Evolutionary conservation across 345 rosid species (phyloP), one percentile per base, ranked within the genome.

Genomic region (Tarenaya hassleriana): DNA sequence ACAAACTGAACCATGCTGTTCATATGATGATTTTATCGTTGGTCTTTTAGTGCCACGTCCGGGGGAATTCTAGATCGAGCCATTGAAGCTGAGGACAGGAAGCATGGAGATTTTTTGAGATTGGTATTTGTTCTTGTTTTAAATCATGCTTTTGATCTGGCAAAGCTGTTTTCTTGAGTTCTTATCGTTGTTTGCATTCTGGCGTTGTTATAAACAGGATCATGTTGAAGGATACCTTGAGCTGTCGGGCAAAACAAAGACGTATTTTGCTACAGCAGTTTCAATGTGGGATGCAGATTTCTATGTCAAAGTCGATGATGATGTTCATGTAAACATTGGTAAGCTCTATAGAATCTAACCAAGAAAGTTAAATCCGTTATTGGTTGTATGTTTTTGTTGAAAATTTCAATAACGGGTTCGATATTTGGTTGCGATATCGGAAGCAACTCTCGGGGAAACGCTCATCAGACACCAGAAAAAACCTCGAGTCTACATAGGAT

Each of bases 311-410:
- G 98, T 92, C 40, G 98, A 92, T 52, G 98, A 92, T 47, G 97
- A 92, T 69, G 97, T 92, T 65, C 98, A 92, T 64, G 95, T 92
- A 69, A 92, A 92, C 71, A 83, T 92, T 57, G 98, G 97, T 81
- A 69, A 35, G 55, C 21, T 37, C 12, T 50, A 16, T 19, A 19
- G 24, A 24, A 8, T 15, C 9, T 34, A 18, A 13, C 16, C 46
- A 27, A 18, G 8, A 9, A 37, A 8, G 3, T 10, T 3, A 3
- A 37, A 10, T 37, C 41, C 8, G 3, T 10, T 37, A 13, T 37
- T 3, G n/a, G 3, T 37, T 37, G 11, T 37, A 10, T 8, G 3
- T 8, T 12, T 52, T 8, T 40, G 37, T 50, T 46, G 34, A 24
- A 31, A 10, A 44, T 38, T 16, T 7, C n/a, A n/a, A n/a, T 31